Evolutionary conservation across 805 yeast genomes (phyloP).

Genomic region (Ogataea henricii): DNA sequence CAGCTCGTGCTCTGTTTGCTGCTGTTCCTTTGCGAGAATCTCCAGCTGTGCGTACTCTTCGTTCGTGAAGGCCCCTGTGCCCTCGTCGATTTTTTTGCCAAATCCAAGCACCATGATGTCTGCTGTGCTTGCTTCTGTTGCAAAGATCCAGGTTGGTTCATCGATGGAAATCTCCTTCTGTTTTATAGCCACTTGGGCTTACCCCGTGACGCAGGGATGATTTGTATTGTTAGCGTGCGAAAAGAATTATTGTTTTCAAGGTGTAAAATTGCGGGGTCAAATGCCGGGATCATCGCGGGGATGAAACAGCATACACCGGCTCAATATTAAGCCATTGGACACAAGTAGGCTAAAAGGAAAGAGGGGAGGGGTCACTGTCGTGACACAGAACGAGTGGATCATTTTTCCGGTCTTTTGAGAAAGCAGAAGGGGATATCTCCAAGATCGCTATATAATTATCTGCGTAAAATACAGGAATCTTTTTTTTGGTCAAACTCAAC

Average conservation of each 20-base stretch:
- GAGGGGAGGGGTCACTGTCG: too few relatives aligned
- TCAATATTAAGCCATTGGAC: too few relatives aligned
- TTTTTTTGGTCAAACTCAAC: too few relatives aligned
- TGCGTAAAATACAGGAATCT: too few relatives aligned
- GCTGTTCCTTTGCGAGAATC: conserved; percentile 7
- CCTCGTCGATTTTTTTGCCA: neutral
- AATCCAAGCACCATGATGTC: neutral
- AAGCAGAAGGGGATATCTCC: neutral
- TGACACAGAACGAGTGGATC: neutral
- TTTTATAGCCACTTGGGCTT: neutral
- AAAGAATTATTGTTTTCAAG: neutral
- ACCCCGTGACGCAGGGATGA: neutral
- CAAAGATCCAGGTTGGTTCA: too few relatives aligned
- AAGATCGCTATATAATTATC: neutral
- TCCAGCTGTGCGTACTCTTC: conserved; percentile 3
- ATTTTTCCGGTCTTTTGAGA: neutral
- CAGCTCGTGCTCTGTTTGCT: conserved; percentile 9
- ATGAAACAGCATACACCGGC: neutral
- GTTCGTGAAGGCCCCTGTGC: neutral
- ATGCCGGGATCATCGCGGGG: neutral
- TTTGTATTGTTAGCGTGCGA: neutral
- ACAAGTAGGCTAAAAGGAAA: too few relatives aligned
- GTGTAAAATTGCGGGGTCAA: neutral
- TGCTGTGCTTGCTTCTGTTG: too few relatives aligned
- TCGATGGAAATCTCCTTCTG: neutral